Evolutionary conservation across 352 stramenopile species (phyloP), one percentile per base, ranked within the genome.

Genomic region (Pythium volutum): DNA sequence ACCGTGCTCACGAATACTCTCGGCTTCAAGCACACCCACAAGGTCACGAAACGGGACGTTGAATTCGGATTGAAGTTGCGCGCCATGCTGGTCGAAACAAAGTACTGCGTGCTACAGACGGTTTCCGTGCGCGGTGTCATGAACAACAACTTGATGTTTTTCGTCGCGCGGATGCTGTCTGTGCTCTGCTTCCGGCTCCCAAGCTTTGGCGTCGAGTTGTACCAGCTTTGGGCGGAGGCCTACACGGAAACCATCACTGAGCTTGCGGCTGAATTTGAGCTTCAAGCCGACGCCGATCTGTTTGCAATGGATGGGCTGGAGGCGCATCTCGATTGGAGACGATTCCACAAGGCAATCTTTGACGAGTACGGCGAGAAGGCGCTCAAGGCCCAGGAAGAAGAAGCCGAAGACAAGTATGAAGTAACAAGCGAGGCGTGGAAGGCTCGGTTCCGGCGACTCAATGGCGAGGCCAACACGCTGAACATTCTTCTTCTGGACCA

Each of bases 91-190:
- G 85, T 96, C 22, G 87, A 96, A 65, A 96, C 85, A 26, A 94
- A 95, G 61, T 94, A 84, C 59, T 96, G 84, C 48, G 85, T 96
- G 2, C 75, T 96, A 15, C 87, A 96, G 58, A 93, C 87, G 2
- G 85, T 96, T 0, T 92, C 81, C 11, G 87, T 96, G 4, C 84
- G 85, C 45, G 87, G 87, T 39, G 87, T 96, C 25, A 96, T 96
- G 87, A 95, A 94, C 76, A 95, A 95, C 74, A 96, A 96, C 59
- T 66, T 96, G 18, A 94, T 96, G 85, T 96, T 96, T 65, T 96
- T 96, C 29, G 87, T 93, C 26, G 87, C 84, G 12, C 70, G 87
- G 51, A 95, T 96, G 79, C 65, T 96, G 15, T 96, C 87, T 18
- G 85, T 95, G 25, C 62, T 96, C 23, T 95, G 84, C 51, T 96